Percentiles rank a stretch among this genome's conserved stretches.
phyloP scores from a whole-genome alignment of 2,329 filamentous ascomycete species.

The Didymellaceae sp. region DNA sequence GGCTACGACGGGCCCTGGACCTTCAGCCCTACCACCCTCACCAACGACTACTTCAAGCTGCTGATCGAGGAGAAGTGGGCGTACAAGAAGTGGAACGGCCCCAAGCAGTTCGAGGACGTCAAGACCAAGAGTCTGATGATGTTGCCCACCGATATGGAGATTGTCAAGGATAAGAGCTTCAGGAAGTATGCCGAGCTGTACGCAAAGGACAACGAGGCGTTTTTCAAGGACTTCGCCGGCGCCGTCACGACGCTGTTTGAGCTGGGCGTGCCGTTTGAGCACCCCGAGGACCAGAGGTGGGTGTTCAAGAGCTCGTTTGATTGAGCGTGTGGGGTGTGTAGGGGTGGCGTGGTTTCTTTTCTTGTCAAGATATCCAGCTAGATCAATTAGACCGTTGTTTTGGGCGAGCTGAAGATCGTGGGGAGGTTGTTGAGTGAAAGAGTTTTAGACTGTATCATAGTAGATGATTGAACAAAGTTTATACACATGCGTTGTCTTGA shows the following conservation, averaged over 20 bases:
- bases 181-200: constrained; percentile 81
- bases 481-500: not conserved
- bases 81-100: constrained; percentile 96
- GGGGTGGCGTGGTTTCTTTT: constrained; percentile 16
- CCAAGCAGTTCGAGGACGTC: constrained; percentile 89
- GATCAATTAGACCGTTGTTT: constrained; percentile 30
- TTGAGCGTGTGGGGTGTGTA: constrained; percentile 17
- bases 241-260: constrained; percentile 86
- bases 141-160: constrained; percentile 88
- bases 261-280: constrained; percentile 87
- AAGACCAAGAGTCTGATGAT: constrained; percentile 92
- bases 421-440: not conserved
- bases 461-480: not conserved
- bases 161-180: constrained; percentile 89
- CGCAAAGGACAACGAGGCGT: constrained; percentile 85
- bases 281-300: constrained; percentile 52
- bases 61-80: constrained; percentile 92
- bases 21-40: constrained; percentile 80
- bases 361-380: constrained; percentile 42
- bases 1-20: constrained; percentile 86
- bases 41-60: constrained; percentile 93
- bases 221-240: constrained; percentile 91
- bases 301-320: constrained; percentile 55
- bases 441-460: constrained; percentile 7
- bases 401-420: constrained; percentile 2